Percentiles rank a stretch among this genome's conserved stretches.
These are phyloP conservation scores for Solidago caesia DNA, from an alignment of 129 eudicot genomes.

Conservation along the genomic window DNA sequence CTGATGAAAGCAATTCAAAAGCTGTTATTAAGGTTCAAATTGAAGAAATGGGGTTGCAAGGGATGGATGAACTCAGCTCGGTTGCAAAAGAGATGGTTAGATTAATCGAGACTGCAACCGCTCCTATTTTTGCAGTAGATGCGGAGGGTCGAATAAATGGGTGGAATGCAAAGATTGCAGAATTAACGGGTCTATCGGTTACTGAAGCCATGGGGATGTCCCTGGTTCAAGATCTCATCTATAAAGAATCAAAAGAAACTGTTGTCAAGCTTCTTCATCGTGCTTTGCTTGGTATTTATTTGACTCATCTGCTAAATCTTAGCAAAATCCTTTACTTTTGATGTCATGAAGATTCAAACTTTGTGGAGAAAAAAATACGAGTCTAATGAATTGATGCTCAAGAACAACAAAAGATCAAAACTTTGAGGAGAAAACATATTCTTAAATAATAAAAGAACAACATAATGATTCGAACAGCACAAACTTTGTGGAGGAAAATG, in stretches of 20 bases:
- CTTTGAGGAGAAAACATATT: background rate
- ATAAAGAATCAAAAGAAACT: constrained; percentile 69
- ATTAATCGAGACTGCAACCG: constrained; percentile 97
- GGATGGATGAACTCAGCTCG: constrained; percentile 73
- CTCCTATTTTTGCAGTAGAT: constrained; percentile 96
- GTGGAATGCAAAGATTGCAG: constrained; percentile 93
- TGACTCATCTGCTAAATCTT: constrained; percentile 17
- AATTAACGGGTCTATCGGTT: constrained; percentile 77
- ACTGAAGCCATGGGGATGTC: constrained; percentile 93
- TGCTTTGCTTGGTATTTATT: constrained; percentile 79
- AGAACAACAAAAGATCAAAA: background rate
- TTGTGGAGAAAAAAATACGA: constrained; percentile 13
- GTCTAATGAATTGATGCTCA: constrained; percentile 8
- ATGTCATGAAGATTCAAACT: background rate
- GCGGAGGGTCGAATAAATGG: constrained; percentile 80
- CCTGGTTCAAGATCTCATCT: constrained; percentile 72
- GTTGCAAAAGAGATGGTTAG: constrained; percentile 92
- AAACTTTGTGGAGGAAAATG: background rate
- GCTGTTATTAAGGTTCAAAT: constrained; percentile 52
- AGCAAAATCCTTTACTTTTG: background rate
- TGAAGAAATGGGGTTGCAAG: constrained; percentile 63
- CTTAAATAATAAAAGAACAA: background rate
- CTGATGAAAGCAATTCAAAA: constrained; percentile 58
- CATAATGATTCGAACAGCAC: background rate
- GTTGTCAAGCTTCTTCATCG: constrained; percentile 60